phyloP scores from a whole-genome alignment of 805 yeast genomes.

The Candida loeiensis region DNA sequence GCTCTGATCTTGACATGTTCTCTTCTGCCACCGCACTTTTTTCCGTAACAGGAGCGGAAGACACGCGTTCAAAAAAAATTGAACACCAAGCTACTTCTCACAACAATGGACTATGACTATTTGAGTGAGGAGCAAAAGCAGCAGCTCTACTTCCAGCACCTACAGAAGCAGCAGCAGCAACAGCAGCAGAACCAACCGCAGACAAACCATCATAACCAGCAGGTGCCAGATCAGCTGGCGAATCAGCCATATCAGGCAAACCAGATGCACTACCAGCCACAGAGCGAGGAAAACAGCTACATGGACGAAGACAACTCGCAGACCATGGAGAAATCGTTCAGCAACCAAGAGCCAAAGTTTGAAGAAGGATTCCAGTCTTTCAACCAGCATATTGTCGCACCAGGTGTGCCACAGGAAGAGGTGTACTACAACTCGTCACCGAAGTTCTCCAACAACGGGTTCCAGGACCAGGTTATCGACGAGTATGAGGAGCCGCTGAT shows the following conservation, averaged over 20 bases:
- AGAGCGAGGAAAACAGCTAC: slow-evolving; percentile 26
- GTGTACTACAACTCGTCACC: slow-evolving; percentile 11
- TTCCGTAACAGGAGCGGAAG: background rate
- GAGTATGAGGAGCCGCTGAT: slow-evolving; percentile 11
- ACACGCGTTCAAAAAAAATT: slow-evolving; percentile 1
- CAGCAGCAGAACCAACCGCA: slow-evolving; percentile 10
- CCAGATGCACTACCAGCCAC: slow-evolving; percentile 8
- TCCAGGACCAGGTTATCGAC: slow-evolving; percentile 12
- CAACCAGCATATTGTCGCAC: slow-evolving; percentile 9
- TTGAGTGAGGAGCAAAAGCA: slow-evolving; percentile 30
- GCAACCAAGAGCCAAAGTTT: slow-evolving; percentile 1
- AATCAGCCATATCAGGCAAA: slow-evolving; percentile 15
- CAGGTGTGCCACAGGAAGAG: slow-evolving; percentile 6
- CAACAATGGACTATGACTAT: slow-evolving; percentile 27
- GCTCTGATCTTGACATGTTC: too few relatives aligned
- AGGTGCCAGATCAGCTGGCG: too few relatives aligned
- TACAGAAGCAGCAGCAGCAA: slow-evolving; percentile 17
- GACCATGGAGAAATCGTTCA: slow-evolving; percentile 13
- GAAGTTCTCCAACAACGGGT: slow-evolving; percentile 11
- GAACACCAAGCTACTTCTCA: slow-evolving; percentile 1
- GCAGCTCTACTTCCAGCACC: slow-evolving; percentile 25
- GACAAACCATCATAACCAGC: slow-evolving; percentile 8
- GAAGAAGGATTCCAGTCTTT: slow-evolving; percentile 6
- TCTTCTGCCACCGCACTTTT: too few relatives aligned
- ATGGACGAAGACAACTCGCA: slow-evolving; percentile 40